Conservation (phyloP, 2,329 filamentous ascomycete species). For the Dactylella cylindrospora region DNA sequence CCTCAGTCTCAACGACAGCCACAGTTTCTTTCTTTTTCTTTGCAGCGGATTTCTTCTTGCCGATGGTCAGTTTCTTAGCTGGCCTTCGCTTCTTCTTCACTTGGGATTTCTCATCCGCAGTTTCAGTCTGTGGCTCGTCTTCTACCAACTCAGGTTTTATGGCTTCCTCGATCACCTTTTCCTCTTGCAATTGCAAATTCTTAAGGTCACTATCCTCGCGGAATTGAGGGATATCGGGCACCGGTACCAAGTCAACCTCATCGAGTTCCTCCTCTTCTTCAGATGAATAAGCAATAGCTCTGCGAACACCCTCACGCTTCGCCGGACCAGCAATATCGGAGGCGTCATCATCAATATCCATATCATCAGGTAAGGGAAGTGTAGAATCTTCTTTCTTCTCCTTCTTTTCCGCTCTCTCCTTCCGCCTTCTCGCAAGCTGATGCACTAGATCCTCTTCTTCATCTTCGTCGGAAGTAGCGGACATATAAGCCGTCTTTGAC, state of each 20-base stretch:
- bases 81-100: constrained; percentile 48
- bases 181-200: constrained; percentile 16
- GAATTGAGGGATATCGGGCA: constrained; percentile 32
- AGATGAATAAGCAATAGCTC: constrained; percentile 50
- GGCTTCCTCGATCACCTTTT: constrained; percentile 29
- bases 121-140: constrained; percentile 53
- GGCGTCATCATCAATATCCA: constrained; percentile 64
- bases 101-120: constrained; percentile 47
- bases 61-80: constrained; percentile 58
- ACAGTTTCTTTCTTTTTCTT: constrained; percentile 26
- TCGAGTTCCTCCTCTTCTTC: constrained; percentile 50
- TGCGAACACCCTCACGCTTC: constrained; percentile 19
- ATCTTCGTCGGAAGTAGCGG: constrained; percentile 48
- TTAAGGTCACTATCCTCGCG: constrained; percentile 36
- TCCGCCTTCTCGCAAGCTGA: constrained; percentile 27
- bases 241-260: constrained; percentile 45
- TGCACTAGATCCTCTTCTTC: constrained; percentile 39
- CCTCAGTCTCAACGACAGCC: constrained; percentile 55
- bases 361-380: constrained; percentile 47
- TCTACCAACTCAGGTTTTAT: constrained; percentile 52
- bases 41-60: constrained; percentile 56
- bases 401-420: constrained; percentile 33
- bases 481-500: constrained; percentile 67
- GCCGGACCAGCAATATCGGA: constrained; percentile 55
- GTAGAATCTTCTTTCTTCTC: constrained; percentile 20